phyloP scores from a whole-genome alignment of 2,329 filamentous ascomycete species.

The Colletotrichum sp. region DNA sequence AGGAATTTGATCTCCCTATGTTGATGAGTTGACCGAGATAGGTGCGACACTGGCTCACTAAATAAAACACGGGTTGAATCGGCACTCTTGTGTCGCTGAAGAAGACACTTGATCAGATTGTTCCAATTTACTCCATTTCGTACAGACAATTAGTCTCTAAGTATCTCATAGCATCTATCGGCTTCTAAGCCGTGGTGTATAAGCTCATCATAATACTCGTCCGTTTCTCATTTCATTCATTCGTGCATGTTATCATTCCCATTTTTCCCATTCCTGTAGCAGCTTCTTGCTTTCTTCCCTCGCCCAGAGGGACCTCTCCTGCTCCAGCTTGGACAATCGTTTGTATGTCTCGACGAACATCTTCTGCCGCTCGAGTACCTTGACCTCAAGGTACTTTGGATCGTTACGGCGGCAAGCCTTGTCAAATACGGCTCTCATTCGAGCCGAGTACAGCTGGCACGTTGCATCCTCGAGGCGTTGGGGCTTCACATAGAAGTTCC shows the following conservation, averaged over 20 bases:
- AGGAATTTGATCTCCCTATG: background rate
- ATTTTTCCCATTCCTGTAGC: slow-evolving; percentile 61
- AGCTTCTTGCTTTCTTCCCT: slow-evolving; percentile 52
- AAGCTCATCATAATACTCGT: slow-evolving; percentile 4
- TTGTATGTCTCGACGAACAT: slow-evolving; percentile 66
- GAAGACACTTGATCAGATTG: background rate
- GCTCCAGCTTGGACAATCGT: slow-evolving; percentile 51
- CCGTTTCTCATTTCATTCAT: slow-evolving; percentile 20
- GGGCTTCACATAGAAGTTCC: slow-evolving; percentile 68
- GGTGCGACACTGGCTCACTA: background rate
- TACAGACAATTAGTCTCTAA: slow-evolving; percentile 13
- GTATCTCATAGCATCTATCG: background rate
- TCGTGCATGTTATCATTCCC: slow-evolving; percentile 49
- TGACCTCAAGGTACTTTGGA: slow-evolving; percentile 63
- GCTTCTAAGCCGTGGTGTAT: slow-evolving; percentile 5
- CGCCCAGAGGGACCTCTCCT: slow-evolving; percentile 39
- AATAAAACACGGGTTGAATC: background rate
- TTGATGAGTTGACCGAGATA: background rate
- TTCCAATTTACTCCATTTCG: background rate
- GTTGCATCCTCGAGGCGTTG: slow-evolving; percentile 59
- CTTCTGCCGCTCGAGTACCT: slow-evolving; percentile 62
- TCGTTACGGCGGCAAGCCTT: slow-evolving; percentile 72
- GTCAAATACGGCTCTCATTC: slow-evolving; percentile 78
- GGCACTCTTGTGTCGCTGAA: too few species aligned
- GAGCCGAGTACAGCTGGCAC: slow-evolving; percentile 81